A percentile compares a stretch with the other conserved stretches of the same genome.
Conservation (phyloP, 768 basidiomycete species). For the Russula foetens region DNA sequence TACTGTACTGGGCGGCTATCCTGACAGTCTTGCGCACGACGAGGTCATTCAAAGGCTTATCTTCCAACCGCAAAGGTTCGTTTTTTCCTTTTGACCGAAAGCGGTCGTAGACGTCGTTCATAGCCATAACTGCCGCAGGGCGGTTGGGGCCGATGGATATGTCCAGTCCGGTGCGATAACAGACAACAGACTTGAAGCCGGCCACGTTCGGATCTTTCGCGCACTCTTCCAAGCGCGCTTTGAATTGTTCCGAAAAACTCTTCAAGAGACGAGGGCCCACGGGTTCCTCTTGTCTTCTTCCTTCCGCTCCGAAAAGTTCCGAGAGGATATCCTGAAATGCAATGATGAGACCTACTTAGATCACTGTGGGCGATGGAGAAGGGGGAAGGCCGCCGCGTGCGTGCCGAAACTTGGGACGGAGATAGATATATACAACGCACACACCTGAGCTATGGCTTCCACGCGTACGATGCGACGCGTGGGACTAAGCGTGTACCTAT, state of each 20-base stretch:
- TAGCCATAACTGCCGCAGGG: background rate
- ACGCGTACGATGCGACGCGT: constrained; percentile 60
- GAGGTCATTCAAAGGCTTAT: constrained; percentile 60
- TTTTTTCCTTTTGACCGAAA: constrained; percentile 26
- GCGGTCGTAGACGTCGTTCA: constrained; percentile 3
- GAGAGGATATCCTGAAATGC: constrained; percentile 24
- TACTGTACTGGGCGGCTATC: constrained; percentile 42
- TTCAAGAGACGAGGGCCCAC: background rate
- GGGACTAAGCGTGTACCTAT: constrained; percentile 43
- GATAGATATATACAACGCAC: background rate
- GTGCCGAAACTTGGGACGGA: no score
- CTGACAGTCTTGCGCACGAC: constrained; percentile 49
- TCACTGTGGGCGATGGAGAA: no score
- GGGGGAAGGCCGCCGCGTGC: no score
- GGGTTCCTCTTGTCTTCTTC: no score
- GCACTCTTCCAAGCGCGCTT: constrained; percentile 28
- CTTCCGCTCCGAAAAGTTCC: constrained; percentile 19
- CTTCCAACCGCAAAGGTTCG: constrained; percentile 41
- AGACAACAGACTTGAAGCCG: constrained; percentile 68
- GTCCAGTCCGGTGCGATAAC: constrained; percentile 70
- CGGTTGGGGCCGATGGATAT: constrained; percentile 32
- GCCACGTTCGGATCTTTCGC: constrained; percentile 45
- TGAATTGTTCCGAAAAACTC: constrained; percentile 32
- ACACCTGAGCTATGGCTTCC: constrained; percentile 66
- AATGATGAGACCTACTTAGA: background rate